Evolutionary conservation across 768 basidiomycete species (phyloP).

Genomic region (Sistotremastrum suecicum): DNA sequence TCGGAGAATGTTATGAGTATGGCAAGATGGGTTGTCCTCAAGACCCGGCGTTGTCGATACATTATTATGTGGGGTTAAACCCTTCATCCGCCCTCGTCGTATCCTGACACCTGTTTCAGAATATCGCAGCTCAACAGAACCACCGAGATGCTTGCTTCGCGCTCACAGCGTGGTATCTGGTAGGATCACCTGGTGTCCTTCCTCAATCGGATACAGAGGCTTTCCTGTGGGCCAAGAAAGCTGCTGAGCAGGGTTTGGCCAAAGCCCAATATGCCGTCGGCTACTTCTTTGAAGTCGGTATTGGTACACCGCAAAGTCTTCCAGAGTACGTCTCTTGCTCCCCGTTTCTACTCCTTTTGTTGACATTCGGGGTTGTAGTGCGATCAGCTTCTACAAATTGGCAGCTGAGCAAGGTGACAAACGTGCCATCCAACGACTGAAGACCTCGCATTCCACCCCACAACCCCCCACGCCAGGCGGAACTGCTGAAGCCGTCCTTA

Average conservation of each 20-base stretch:
- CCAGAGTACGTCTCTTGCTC: conserved; percentile 38
- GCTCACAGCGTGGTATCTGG: conserved; percentile 97
- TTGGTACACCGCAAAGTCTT: conserved; percentile 57
- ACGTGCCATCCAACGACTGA: conserved; percentile 76
- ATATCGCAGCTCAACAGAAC: conserved; percentile 94
- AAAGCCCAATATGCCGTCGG: conserved; percentile 98
- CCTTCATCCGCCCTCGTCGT: not conserved
- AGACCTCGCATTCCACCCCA: conserved; percentile 34
- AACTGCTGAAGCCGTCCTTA: conserved; percentile 39
- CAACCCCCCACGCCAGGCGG: conserved; percentile 45
- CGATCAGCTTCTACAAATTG: conserved; percentile 71
- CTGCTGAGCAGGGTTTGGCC: conserved; percentile 78
- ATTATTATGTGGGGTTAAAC: conserved; percentile 81
- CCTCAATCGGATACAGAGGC: conserved; percentile 99
- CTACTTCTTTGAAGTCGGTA: conserved; percentile 94
- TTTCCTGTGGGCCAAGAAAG: conserved; percentile 92
- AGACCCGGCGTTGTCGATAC: conserved; percentile 92
- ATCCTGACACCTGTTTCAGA: conserved; percentile 30
- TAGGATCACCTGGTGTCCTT: conserved; percentile 92
- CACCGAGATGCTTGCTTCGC: conserved; percentile 98
- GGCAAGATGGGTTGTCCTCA: conserved; percentile 98
- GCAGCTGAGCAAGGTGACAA: conserved; percentile 91
- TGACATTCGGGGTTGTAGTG: conserved; percentile 26
- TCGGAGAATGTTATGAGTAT: conserved; percentile 99
- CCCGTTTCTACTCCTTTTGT: not conserved